phyloP scores from a whole-genome alignment of 2,329 filamentous ascomycete genomes.

The Aspergillus aculeatinus region DNA sequence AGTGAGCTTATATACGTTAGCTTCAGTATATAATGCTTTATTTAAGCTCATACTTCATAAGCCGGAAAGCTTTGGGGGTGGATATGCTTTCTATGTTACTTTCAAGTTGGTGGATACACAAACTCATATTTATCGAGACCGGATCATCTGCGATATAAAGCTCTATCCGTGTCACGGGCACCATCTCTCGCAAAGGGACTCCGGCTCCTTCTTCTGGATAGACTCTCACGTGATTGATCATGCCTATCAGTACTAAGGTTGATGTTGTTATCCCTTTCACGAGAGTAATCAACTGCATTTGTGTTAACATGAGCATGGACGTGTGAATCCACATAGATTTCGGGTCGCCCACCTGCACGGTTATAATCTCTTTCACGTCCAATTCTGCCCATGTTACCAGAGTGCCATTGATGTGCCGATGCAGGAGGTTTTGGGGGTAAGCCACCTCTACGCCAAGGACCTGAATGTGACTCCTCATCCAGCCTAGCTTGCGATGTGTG shows the following conservation, averaged over 20 bases:
- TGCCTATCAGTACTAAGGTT: conserved; percentile 26
- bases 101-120: background rate
- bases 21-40: too few relatives aligned
- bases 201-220: conserved; percentile 34
- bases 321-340: conserved; percentile 38
- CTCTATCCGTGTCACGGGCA: conserved; percentile 21
- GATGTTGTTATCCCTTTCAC: conserved; percentile 23
- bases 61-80: background rate
- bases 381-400: conserved; percentile 25
- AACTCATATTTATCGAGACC: background rate
- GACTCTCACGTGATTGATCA: conserved; percentile 31
- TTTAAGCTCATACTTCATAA: too few relatives aligned
- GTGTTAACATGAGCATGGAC: conserved; percentile 32
- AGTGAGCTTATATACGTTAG: background rate
- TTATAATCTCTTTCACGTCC: conserved; percentile 33
- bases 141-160: conserved; percentile 25
- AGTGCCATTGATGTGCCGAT: conserved; percentile 32
- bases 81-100: background rate
- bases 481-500: conserved; percentile 20
- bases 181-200: conserved; percentile 34
- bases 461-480: conserved; percentile 23
- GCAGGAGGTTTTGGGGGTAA: conserved; percentile 41
- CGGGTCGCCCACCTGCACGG: conserved; percentile 23
- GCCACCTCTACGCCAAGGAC: conserved; percentile 29
- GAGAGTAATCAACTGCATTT: conserved; percentile 21